Evolutionary conservation across 2,329 filamentous ascomycete genomes (phyloP).

Genomic region (Fusarium sp.): DNA sequence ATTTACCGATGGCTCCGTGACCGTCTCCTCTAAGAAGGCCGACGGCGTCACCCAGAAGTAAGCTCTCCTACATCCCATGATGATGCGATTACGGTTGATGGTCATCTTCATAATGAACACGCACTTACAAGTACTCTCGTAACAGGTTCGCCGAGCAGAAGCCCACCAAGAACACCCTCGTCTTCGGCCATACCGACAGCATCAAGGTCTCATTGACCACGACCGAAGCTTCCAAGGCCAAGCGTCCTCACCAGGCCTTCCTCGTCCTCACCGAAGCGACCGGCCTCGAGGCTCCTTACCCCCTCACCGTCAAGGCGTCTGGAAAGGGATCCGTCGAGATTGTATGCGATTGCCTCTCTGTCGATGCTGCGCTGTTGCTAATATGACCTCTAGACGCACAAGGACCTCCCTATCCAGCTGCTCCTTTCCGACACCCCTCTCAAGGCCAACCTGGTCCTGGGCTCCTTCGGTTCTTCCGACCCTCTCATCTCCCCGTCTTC

Average conservation of each 20-base stretch:
- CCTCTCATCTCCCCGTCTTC: constrained; percentile 79
- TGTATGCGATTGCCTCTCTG: constrained; percentile 63
- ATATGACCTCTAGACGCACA: constrained; percentile 74
- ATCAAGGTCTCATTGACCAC: constrained; percentile 87
- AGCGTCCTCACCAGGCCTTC: constrained; percentile 95
- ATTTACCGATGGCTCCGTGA: constrained; percentile 79
- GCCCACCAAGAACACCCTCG: constrained; percentile 72
- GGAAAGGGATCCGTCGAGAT: constrained; percentile 89
- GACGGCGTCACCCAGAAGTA: constrained; percentile 76
- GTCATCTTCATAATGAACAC: constrained; percentile 2
- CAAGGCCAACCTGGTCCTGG: constrained; percentile 84
- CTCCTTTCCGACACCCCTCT: constrained; percentile 76
- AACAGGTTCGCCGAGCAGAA: constrained; percentile 69
- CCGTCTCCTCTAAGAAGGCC: constrained; percentile 74
- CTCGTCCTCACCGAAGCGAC: constrained; percentile 82
- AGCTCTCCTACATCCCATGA: constrained; percentile 46
- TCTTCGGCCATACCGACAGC: constrained; percentile 75
- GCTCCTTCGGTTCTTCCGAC: constrained; percentile 82
- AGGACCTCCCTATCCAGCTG: constrained; percentile 89
- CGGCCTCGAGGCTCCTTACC: constrained; percentile 88
- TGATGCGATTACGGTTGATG: constrained; percentile 11
- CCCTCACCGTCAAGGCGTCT: constrained; percentile 84
- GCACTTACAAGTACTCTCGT: constrained; percentile 35
- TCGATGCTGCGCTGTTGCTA: constrained; percentile 34
- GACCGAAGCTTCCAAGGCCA: constrained; percentile 80